phyloP scores from a whole-genome alignment of 164 flowering plant genomes.

The Hamamelis virginiana region DNA sequence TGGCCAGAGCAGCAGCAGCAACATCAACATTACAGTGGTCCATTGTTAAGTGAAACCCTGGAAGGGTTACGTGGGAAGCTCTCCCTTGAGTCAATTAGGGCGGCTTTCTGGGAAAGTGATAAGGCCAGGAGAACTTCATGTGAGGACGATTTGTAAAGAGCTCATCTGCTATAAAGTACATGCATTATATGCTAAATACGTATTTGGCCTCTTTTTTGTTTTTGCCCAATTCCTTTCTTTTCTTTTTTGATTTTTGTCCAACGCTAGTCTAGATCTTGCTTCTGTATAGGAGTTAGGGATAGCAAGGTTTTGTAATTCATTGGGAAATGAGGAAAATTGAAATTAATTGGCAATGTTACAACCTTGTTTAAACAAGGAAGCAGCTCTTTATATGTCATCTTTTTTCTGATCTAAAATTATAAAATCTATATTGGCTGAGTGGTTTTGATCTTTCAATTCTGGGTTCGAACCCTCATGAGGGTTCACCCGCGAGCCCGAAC shows the following conservation, averaged over 20 bases:
- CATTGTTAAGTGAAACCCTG: conserved; percentile 31
- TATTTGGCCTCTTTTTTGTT: background rate
- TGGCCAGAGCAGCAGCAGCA: conserved; percentile 53
- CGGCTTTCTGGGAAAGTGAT: conserved; percentile 38
- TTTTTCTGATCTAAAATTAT: no score
- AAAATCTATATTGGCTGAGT: no score
- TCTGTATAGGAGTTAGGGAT: conserved; percentile 26
- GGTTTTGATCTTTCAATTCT: no score
- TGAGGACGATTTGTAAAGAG: conserved; percentile 26
- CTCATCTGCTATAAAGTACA: background rate
- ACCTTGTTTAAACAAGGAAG: no score
- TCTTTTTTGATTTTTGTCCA: background rate
- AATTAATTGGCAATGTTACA: background rate
- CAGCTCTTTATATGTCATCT: no score
- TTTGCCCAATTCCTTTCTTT: background rate
- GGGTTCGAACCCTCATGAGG: no score
- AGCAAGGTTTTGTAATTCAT: conserved; percentile 13
- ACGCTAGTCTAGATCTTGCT: conserved; percentile 11
- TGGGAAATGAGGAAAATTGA: background rate
- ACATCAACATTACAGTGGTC: conserved; percentile 44
- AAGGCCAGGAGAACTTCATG: conserved; percentile 29
- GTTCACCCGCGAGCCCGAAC: no score
- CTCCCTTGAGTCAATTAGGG: conserved; percentile 30
- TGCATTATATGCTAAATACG: no score
- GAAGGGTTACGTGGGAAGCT: conserved; percentile 45